Evolutionary conservation across 2,329 filamentous ascomycete genomes (phyloP).

Genomic region (Aureobasidium subglaciale): DNA sequence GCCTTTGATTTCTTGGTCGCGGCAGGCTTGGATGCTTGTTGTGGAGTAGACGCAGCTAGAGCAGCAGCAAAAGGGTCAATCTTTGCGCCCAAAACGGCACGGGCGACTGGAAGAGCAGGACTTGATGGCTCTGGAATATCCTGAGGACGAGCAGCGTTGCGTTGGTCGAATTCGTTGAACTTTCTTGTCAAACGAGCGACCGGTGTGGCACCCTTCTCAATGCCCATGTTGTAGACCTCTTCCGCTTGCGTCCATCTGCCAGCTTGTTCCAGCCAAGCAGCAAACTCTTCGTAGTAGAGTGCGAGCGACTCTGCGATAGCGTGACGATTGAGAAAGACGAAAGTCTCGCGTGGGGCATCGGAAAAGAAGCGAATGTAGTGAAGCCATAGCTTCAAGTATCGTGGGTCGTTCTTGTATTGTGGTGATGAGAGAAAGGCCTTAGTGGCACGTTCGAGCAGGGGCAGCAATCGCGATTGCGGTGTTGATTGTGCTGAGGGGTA

Average conservation of each 20-base stretch:
- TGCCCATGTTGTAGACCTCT: constrained; percentile 84
- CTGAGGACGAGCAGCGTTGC: constrained; percentile 61
- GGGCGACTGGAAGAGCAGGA: constrained; percentile 74
- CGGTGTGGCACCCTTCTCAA: constrained; percentile 81
- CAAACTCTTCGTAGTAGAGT: constrained; percentile 95
- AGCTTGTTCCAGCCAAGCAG: constrained; percentile 79
- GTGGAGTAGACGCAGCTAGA: constrained; percentile 53
- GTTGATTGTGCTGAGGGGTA: constrained; percentile 93
- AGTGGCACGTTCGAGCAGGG: constrained; percentile 84
- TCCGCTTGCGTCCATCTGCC: constrained; percentile 85
- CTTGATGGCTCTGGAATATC: constrained; percentile 64
- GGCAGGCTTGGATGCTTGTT: constrained; percentile 47
- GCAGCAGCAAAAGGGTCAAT: constrained; percentile 68
- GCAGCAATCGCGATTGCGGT: constrained; percentile 79
- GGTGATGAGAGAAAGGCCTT: constrained; percentile 76
- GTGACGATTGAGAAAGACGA: constrained; percentile 83
- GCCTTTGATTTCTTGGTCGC: constrained; percentile 57
- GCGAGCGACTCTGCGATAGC: constrained; percentile 79
- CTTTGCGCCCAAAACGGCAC: constrained; percentile 79
- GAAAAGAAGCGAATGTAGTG: constrained; percentile 90
- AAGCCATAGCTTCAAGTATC: constrained; percentile 90
- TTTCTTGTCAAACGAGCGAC: constrained; percentile 76
- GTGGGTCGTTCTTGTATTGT: constrained; percentile 90
- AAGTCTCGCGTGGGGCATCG: constrained; percentile 87
- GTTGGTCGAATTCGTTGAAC: constrained; percentile 82